Percentiles rank a stretch among this genome's conserved stretches.
These are phyloP conservation scores for Lignosus rhinocerotis DNA, from an alignment of 1,284 basidiomycete genomes.

Conservation along the genomic window DNA sequence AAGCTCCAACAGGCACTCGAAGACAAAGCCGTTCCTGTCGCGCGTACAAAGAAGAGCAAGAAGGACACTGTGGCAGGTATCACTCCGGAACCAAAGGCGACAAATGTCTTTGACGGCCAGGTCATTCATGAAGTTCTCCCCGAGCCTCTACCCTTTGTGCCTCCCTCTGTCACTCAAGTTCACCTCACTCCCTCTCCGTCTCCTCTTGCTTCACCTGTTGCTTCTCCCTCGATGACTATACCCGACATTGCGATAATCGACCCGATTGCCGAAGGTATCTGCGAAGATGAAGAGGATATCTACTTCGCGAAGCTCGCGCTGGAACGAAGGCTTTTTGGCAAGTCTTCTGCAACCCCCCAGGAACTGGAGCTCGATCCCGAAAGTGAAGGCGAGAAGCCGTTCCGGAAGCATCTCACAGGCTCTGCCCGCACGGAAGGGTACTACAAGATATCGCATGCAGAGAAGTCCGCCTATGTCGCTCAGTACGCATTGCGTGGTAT, in stretches of 20 bases:
- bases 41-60: slow-evolving; percentile 39
- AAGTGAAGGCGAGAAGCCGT: slow-evolving; percentile 40
- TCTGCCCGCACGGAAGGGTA: slow-evolving; percentile 92
- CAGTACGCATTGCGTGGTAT: slow-evolving; percentile 70
- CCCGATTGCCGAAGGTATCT: slow-evolving; percentile 58
- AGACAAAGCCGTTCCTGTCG: slow-evolving; percentile 32
- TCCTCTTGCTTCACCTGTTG: slow-evolving; percentile 17
- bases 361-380: slow-evolving; percentile 29
- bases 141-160: slow-evolving; percentile 49
- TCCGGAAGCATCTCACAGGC: slow-evolving; percentile 75
- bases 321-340: slow-evolving; percentile 34
- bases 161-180: slow-evolving; percentile 51
- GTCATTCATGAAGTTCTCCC: slow-evolving; percentile 53
- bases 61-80: slow-evolving; percentile 38
- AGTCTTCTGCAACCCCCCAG: slow-evolving; percentile 27
- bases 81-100: slow-evolving; percentile 5
- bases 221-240: slow-evolving; percentile 39
- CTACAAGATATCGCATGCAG: slow-evolving; percentile 90
- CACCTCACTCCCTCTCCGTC: slow-evolving; percentile 39
- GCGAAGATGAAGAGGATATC: slow-evolving; percentile 90
- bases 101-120: slow-evolving; percentile 23
- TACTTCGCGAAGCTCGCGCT: slow-evolving; percentile 80
- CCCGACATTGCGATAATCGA: slow-evolving; percentile 45
- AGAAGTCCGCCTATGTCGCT: slow-evolving; percentile 88
- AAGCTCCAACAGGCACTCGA: slow-evolving; percentile 29